phyloP scores from a whole-genome alignment of 495 filamentous ascomycete genomes.

The Cercophora newfieldiana region DNA sequence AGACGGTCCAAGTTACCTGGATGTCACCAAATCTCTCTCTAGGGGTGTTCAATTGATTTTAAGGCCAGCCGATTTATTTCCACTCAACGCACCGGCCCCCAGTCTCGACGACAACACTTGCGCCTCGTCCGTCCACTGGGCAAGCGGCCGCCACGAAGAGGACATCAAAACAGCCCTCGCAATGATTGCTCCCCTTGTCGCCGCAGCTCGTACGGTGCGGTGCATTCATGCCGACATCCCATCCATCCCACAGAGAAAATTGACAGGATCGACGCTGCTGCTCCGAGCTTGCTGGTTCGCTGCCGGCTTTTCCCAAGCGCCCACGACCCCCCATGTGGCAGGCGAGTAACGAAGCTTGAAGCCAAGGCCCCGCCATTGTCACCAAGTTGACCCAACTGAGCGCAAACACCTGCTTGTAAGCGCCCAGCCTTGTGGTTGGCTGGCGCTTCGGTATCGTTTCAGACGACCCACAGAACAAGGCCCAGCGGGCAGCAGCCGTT shows the following conservation, averaged over 20 bases:
- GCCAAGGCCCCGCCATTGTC: neutral
- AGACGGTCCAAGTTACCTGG: neutral
- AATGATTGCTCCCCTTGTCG: neutral
- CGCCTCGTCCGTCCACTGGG: neutral
- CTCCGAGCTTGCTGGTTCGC: neutral
- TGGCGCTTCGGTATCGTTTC: conserved; percentile 17
- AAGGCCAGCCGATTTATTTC: neutral
- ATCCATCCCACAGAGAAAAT: neutral
- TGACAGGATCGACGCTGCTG: neutral
- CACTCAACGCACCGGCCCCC: neutral
- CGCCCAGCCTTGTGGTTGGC: conserved; percentile 10
- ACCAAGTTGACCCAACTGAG: neutral
- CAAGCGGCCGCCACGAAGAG: neutral
- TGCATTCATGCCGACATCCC: neutral
- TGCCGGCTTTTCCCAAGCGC: conserved; percentile 6
- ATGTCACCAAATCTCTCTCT: neutral
- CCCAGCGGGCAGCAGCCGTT: neutral
- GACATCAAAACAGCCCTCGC: neutral
- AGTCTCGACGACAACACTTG: neutral
- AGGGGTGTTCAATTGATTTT: neutral
- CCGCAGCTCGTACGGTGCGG: neutral
- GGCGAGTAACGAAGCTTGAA: neutral
- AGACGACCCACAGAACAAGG: neutral
- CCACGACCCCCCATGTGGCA: neutral
- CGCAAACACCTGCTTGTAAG: conserved; percentile 9